Base-by-base conservation (phyloP, 75 land plant genomes). In the Pinus albicaulis region DNA sequence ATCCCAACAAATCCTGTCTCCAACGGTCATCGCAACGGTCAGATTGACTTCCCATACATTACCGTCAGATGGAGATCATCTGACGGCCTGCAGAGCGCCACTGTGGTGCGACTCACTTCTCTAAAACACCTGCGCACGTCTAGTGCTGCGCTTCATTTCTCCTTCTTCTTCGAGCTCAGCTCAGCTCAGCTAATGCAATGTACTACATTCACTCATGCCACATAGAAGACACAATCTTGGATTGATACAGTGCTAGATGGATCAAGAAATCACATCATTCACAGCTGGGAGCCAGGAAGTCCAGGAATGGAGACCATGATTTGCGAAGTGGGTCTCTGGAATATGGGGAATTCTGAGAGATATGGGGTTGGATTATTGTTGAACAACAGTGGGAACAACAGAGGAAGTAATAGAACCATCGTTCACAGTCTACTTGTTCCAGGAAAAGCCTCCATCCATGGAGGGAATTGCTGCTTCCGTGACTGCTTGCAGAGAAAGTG, bases 11-110 rank as follows among this genome's bases (percentile, higher is more conserved):
- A 25, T 28, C 13, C 66, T 26, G 17, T 1, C 41, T 7, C 28
- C 71, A 68, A 68, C 71, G 71, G 71, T 68, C 71, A 68, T 68
- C 41, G 48, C 52, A 68, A 68, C 71, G 71, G 71, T 68, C 19
- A 68, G 7, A 68, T 68, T 36, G 71, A 48, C 52, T 48, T 48
- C 1, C 52, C 52, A 48, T 48, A 48, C 52, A 38, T 19, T 19
- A 17, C 71, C 71, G 71, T 68, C 41, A 44, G 71, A 68, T 68
- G 10, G 7, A 16, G 52, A 41, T 38, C 71, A 20, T 48, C 52
- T 48, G 52, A 48, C 52, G 52, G 52, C 52, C 52, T 48, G 52
- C 52, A 48, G 52, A 68, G 36, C 48, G 52, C 71, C 41, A 68
- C 71, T 68, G 71, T 68, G 48, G 71, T 68, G 71, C 12, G 52